These are phyloP conservation scores for Microascus cirrosus DNA, from an alignment of 2,329 filamentous ascomycete species.

Conservation along the genomic window DNA sequence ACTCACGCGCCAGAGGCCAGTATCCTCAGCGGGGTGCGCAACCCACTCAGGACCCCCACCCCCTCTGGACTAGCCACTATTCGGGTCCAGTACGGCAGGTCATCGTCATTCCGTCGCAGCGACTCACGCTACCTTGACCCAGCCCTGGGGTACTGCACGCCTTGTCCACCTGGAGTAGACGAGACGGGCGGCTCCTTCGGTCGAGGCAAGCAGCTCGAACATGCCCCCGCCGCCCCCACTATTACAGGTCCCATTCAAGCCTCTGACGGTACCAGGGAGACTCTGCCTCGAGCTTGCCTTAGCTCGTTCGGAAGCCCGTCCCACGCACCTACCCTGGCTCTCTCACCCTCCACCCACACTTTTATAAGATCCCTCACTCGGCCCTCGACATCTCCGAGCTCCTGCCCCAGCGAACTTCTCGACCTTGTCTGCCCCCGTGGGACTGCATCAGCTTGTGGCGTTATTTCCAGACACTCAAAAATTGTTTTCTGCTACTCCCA, in stretches of 20 bases:
- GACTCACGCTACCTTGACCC: not conserved
- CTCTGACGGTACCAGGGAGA: not conserved
- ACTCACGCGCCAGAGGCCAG: not conserved
- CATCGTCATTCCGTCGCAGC: not conserved
- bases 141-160: not conserved
- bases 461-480: not conserved
- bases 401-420: not conserved
- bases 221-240: not conserved
- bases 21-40: not conserved
- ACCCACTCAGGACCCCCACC: not conserved
- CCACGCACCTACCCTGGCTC: not conserved
- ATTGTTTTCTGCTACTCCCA: not conserved
- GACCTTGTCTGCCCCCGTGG: not conserved
- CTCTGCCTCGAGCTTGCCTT: not conserved
- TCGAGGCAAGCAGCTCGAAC: not conserved
- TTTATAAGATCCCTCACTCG: not conserved
- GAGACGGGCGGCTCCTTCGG: not conserved
- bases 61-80: not conserved
- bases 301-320: not conserved
- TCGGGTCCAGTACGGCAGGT: not conserved
- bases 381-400: not conserved
- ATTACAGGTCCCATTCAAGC: not conserved
- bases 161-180: not conserved
- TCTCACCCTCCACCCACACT: not conserved
- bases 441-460: not conserved